A percentile compares a stretch with the other conserved stretches of the same genome.
These are phyloP conservation scores for Penicillium sclerotigenum DNA, from an alignment of 2,329 filamentous ascomycete genomes.

Conservation along the genomic window DNA sequence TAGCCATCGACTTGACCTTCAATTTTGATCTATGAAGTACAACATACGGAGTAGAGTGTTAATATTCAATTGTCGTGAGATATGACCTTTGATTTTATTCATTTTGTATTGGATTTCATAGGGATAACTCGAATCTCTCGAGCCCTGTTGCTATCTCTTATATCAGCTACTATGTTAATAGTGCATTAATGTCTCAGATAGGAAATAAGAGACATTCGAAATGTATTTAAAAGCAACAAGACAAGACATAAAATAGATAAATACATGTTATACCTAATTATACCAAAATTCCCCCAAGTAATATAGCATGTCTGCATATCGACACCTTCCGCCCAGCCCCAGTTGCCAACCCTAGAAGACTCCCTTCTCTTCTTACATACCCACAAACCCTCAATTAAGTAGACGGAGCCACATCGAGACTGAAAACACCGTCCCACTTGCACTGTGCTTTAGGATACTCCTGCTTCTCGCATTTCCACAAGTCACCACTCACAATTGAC, in stretches of 20 bases:
- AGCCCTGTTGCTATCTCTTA: neutral
- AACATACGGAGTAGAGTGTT: neutral
- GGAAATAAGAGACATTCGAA: neutral
- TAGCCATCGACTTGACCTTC: too few species aligned
- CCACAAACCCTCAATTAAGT: neutral
- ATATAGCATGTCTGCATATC: neutral
- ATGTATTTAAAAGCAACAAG: neutral
- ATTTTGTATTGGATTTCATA: neutral
- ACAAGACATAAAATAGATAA: too few species aligned
- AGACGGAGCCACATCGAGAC: slow-evolving; percentile 8
- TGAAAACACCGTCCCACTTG: slow-evolving; percentile 16
- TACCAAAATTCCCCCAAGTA: neutral
- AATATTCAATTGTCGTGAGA: neutral
- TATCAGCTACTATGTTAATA: neutral
- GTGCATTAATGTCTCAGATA: too few species aligned
- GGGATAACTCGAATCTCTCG: neutral
- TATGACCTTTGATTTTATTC: too few species aligned
- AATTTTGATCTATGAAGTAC: too few species aligned
- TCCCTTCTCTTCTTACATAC: neutral
- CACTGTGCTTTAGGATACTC: slow-evolving; percentile 10
- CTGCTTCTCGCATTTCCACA: slow-evolving; percentile 13
- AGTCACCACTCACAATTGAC: slow-evolving; percentile 1
- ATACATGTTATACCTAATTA: neutral
- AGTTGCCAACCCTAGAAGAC: neutral
- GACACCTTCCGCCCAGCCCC: neutral